These are phyloP conservation scores for Moesziomyces aphidis DNA, from an alignment of 1,284 basidiomycete species.

Conservation along the genomic window DNA sequence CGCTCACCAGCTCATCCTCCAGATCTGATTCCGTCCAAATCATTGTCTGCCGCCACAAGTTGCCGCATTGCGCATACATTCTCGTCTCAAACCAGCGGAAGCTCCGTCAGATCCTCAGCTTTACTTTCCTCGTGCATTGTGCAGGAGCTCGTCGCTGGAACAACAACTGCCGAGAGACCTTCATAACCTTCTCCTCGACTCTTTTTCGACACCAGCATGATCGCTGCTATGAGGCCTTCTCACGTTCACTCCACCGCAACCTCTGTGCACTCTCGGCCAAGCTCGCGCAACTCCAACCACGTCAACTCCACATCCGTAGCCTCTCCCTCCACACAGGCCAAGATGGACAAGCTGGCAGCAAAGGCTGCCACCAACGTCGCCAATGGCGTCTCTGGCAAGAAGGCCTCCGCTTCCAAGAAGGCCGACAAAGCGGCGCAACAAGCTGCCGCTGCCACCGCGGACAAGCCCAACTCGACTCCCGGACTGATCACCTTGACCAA, in stretches of 20 bases:
- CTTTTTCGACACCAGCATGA: conserved; percentile 23
- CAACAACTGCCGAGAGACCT: not conserved
- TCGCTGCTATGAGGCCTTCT: conserved; percentile 58
- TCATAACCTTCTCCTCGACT: not conserved
- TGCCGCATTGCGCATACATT: not conserved
- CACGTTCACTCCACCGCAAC: conserved; percentile 40
- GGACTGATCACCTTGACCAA: conserved; percentile 55
- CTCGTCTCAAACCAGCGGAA: not conserved
- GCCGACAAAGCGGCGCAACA: conserved; percentile 27
- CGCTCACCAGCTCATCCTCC: not conserved
- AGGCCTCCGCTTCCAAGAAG: conserved; percentile 37
- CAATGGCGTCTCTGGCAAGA: conserved; percentile 36
- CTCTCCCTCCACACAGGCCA: conserved; percentile 36
- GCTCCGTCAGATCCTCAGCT: no score
- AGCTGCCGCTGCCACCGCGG: conserved; percentile 2
- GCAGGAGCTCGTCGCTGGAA: not conserved
- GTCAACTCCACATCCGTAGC: conserved; percentile 22
- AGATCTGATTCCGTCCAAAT: not conserved
- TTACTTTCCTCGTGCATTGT: no score
- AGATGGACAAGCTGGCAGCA: conserved; percentile 31
- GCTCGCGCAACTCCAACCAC: conserved; percentile 46
- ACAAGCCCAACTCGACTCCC: conserved; percentile 23
- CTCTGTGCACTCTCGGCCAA: conserved; percentile 46
- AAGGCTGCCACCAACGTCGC: conserved; percentile 32
- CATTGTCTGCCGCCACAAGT: not conserved